phyloP scores from a whole-genome alignment of 2,329 filamentous ascomycete genomes.

The Helotiales sp. region DNA sequence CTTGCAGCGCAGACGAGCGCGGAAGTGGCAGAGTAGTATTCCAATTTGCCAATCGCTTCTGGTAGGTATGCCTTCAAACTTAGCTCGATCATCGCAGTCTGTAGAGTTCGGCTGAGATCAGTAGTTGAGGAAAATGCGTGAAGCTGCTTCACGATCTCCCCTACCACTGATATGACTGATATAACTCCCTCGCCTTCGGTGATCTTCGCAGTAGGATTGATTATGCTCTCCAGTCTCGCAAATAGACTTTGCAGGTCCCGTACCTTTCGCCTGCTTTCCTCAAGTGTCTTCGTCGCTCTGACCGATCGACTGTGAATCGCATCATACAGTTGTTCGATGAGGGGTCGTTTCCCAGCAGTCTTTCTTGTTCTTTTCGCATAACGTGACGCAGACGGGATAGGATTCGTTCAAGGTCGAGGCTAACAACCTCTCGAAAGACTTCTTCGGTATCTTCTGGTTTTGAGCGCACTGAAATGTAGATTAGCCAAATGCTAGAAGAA shows the following conservation, averaged over 20 bases:
- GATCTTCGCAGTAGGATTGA: background rate
- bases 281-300: constrained; percentile 3
- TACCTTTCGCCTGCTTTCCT: too few relatives aligned
- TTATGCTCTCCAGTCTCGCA: constrained; percentile 23
- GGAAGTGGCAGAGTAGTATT: constrained; percentile 40
- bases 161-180: constrained; percentile 20
- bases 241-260: constrained; percentile 26
- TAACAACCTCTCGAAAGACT: too few relatives aligned
- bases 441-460: too few relatives aligned
- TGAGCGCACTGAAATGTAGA: too few relatives aligned
- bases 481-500: too few relatives aligned
- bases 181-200: too few relatives aligned
- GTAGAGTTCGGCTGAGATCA: constrained; percentile 22
- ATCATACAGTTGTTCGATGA: constrained; percentile 25
- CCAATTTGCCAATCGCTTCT: constrained; percentile 41
- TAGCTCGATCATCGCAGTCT: constrained; percentile 13
- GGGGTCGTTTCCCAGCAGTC: constrained; percentile 25
- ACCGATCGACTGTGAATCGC: constrained; percentile 22
- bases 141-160: constrained; percentile 22
- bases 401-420: too few relatives aligned
- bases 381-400: too few relatives aligned
- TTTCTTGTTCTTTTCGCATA: too few relatives aligned
- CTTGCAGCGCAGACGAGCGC: constrained; percentile 38
- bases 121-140: constrained; percentile 12
- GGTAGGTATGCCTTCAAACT: constrained; percentile 32